Base-by-base conservation (phyloP, 192 early-diverging fungal genomes). In the Helicostylum pulchrum region DNA sequence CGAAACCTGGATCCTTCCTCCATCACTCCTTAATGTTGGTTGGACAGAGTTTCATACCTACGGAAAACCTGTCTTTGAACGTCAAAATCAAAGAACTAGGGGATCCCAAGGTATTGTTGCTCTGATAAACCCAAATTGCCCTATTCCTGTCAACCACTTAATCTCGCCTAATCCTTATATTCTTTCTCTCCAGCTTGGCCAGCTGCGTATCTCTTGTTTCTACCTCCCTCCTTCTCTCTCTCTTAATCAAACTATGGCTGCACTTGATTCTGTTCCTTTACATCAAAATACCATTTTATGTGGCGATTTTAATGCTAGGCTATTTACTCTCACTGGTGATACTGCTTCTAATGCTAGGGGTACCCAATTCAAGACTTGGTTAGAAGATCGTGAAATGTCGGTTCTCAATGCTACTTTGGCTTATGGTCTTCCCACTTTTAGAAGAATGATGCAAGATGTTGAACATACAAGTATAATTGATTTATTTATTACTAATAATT, bases 1-100 rank as follows among this genome's bases (percentile, higher is more conserved):
- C 21, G 67, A 68, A 58, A 62, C 58, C 61, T 68, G 67, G 58
- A 58, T 68, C 43, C 45, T 61, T 14, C 26, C 67, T 46, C 67
- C 67, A 6, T 50, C 34, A 7, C 39, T 46, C 39, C 47, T 68
- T 19, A 58, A n/a, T 2, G 62, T 59, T 2, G 30, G 59, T 10
- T 68, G 67, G 67, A n/a, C 31, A 8, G 58, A 68, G 36, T 51
- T 50, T 47, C 58, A 68, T 14, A 52, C 36, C 10, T 55, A 50
- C 62, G 67, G 67, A 23, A 4, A 20, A 3, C 67, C 67, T 0
- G 15, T 32, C 12, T 2, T 14, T n/a, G n/a, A n/a, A n/a, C n/a
- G 48, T 21, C 4, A 44, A 62, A 3, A 36, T 36, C 3, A 36
- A 36, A 36, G 7, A 36, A 20, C 19, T 26, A 19, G 45, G 7